Evolutionary conservation across 2,329 filamentous ascomycete genomes (phyloP).

Genomic region (Exophiala aquamarina): DNA sequence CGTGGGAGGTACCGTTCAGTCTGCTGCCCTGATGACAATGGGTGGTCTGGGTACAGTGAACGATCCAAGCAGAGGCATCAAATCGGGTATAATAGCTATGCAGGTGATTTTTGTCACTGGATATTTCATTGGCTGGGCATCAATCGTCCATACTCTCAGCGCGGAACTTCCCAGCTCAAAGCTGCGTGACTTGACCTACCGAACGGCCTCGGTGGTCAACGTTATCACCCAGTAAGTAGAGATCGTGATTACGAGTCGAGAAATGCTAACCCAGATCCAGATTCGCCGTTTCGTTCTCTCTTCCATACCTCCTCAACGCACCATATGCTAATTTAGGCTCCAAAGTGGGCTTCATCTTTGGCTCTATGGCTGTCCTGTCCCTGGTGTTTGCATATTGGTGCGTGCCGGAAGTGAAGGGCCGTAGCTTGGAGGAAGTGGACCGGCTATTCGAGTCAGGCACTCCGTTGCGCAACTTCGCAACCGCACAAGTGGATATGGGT

Average conservation of each 20-base stretch:
- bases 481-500: no score
- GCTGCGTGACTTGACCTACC: slow-evolving; percentile 30
- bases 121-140: slow-evolving; percentile 15
- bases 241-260: no score
- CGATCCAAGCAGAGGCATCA: background rate
- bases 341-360: slow-evolving; percentile 43
- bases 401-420: no score
- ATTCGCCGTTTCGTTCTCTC: slow-evolving; percentile 34
- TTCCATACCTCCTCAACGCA: slow-evolving; percentile 38
- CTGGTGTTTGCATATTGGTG: no score
- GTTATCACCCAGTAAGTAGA: background rate
- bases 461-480: no score
- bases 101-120: slow-evolving; percentile 9
- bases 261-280: no score
- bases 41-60: slow-evolving; percentile 14
- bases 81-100: slow-evolving; percentile 17
- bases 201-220: slow-evolving; percentile 9
- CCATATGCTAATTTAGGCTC: slow-evolving; percentile 37
- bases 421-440: no score
- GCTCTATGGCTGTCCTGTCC: slow-evolving; percentile 30
- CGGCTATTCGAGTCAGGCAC: no score
- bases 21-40: slow-evolving; percentile 18
- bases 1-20: slow-evolving; percentile 14
- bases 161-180: slow-evolving; percentile 24
- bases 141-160: slow-evolving; percentile 15